Evolutionary conservation across 1,139 yeast genomes (phyloP).

Genomic region (Magnusiomyces suaveolens): DNA sequence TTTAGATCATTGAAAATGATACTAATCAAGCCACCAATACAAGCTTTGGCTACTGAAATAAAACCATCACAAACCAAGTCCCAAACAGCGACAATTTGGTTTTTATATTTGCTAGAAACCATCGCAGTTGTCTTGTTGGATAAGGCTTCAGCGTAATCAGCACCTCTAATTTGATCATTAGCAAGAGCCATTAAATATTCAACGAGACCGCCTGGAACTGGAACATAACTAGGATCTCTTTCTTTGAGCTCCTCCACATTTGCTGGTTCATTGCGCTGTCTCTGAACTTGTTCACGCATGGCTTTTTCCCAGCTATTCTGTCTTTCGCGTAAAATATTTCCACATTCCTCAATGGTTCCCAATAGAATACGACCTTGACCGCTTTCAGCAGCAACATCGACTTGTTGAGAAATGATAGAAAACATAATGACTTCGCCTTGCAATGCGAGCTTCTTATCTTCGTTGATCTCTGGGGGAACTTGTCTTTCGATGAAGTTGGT

Average conservation of each 20-base stretch:
- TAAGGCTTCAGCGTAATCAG: constrained; percentile 68
- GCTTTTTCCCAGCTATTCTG: constrained; percentile 51
- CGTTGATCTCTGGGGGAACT: constrained; percentile 64
- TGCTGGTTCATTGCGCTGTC: constrained; percentile 33
- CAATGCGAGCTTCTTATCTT: constrained; percentile 52
- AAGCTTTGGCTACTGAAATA: constrained; percentile 63
- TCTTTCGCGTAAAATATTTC: constrained; percentile 49
- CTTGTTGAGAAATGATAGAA: constrained; percentile 78
- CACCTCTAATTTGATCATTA: constrained; percentile 80
- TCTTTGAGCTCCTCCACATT: constrained; percentile 22
- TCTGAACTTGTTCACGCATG: constrained; percentile 52
- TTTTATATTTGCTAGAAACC: constrained; percentile 57
- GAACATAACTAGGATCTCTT: constrained; percentile 1
- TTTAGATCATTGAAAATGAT: constrained; percentile 65
- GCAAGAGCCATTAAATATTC: constrained; percentile 81
- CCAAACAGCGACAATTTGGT: constrained; percentile 46
- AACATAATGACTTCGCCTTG: constrained; percentile 68
- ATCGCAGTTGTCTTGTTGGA: constrained; percentile 53
- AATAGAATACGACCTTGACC: constrained; percentile 73
- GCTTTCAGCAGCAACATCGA: constrained; percentile 85
- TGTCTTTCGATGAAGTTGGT: constrained; percentile 51
- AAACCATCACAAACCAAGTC: constrained; percentile 65
- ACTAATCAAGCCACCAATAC: constrained; percentile 53
- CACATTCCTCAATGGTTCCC: constrained; percentile 75
- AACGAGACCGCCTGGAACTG: constrained; percentile 65